phyloP scores from a whole-genome alignment of 352 stramenopile species.

The Pythium phragmitis region DNA sequence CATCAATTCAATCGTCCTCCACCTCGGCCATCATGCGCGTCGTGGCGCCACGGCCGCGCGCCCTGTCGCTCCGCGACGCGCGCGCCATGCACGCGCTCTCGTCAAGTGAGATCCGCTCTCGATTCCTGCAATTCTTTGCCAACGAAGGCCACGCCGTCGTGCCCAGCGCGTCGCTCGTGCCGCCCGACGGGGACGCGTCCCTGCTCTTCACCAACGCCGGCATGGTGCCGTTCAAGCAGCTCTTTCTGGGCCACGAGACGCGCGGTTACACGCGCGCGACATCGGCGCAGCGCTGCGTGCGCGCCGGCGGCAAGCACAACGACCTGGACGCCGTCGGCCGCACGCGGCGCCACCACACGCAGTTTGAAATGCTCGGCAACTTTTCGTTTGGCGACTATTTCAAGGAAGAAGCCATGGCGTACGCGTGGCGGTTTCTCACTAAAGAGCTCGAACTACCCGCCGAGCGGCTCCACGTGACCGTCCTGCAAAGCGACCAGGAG shows the following conservation, averaged over 20 bases:
- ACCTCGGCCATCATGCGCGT: background rate
- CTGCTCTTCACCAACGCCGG: slow-evolving; percentile 99
- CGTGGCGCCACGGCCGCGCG: background rate
- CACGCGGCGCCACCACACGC: slow-evolving; percentile 99
- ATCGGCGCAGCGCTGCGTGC: slow-evolving; percentile 99
- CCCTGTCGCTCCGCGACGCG: background rate
- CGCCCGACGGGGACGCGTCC: slow-evolving; percentile 94
- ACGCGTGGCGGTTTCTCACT: slow-evolving; percentile 9
- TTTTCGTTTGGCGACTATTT: slow-evolving; percentile 99
- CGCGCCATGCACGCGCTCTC: slow-evolving; percentile 45
- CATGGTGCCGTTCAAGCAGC: slow-evolving; percentile 99
- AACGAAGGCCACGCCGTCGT: slow-evolving; percentile 80
- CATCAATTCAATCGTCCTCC: background rate
- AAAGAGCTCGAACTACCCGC: background rate
- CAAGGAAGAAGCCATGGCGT: slow-evolving; percentile 90
- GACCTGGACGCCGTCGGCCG: slow-evolving; percentile 99
- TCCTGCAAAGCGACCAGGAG: slow-evolving; percentile 5
- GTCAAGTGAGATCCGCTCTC: slow-evolving; percentile 41
- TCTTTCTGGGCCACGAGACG: slow-evolving; percentile 98
- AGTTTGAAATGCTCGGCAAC: slow-evolving; percentile 99
- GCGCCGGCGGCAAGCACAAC: slow-evolving; percentile 99
- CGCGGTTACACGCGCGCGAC: slow-evolving; percentile 87
- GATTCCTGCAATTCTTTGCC: slow-evolving; percentile 76
- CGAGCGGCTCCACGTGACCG: slow-evolving; percentile 6
- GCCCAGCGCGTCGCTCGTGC: slow-evolving; percentile 89